Evolutionary conservation across 2,329 filamentous ascomycete genomes (phyloP), one percentile per base, ranked within the genome.

Genomic region (Penicillium thymicola): DNA sequence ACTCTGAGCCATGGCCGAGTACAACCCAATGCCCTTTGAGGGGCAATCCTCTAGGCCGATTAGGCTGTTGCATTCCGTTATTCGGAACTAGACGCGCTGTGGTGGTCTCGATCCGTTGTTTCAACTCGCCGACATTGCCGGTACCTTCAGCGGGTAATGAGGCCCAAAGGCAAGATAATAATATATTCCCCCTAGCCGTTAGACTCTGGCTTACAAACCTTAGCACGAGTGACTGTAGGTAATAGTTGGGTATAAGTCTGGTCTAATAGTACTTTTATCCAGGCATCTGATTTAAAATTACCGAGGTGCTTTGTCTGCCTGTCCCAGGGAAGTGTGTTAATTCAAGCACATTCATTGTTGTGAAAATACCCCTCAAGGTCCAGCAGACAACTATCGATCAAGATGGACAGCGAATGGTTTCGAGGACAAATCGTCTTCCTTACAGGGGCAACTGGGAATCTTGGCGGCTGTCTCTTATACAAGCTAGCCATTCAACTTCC

Each of bases 391-490:
- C 11, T 8, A 21, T 41, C 6, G 3, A n/a, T 14, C 8, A 37
- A 30, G 3, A 49, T 51, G 45, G 30, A 51, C 13, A 28, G 7
- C 7, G 30, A 61, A 41, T 59, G 57, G 53, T 63, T 57, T 41
- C 25, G 49, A 46, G 40, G 52, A 16, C 59, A 65, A 27, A 54
- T 57, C 1, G 46, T 65, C 11, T 52, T 65, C 18, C 60, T 65
- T 2, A 62, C 63, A 0, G 63, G 63, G 4, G 57, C 36, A 2
- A 65, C 60, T 8, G 63, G 63, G 1, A 59, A 49, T 7, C 41
- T 65, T 13, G 62, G 63, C 0, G 54, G 57, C 1, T 65, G 63
- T 32, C 38, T 65, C 2, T 41, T 65, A 18, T 65, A 62, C 48
- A 65, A 65, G 42, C 48, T 65, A 7, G 45, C 60, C 0, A 30